phyloP scores from a whole-genome alignment of 2,329 filamentous ascomycete genomes.

The Xylariaceae sp. region DNA sequence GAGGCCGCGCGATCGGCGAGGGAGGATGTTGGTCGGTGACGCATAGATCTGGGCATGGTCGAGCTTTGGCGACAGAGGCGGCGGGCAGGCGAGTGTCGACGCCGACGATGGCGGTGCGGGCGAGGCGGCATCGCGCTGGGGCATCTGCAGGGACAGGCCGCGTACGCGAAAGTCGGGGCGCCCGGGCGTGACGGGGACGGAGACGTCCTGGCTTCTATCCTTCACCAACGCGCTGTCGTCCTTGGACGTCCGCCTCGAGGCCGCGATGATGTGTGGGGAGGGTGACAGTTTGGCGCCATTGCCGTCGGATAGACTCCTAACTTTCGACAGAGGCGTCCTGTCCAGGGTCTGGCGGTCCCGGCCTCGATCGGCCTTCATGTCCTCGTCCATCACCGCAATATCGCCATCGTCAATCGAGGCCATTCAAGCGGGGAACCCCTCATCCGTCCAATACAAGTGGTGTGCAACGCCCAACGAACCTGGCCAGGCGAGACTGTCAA shows the following conservation, averaged over 20 bases:
- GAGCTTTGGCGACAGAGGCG: constrained; percentile 75
- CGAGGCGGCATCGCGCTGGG: constrained; percentile 40
- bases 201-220: constrained; percentile 20
- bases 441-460: too few species aligned
- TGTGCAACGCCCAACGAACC: too few species aligned
- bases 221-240: constrained; percentile 54
- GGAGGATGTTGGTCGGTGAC: constrained; percentile 80
- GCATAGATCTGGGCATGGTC: constrained; percentile 80
- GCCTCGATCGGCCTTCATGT: constrained; percentile 9
- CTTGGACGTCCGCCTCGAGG: constrained; percentile 51
- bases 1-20: constrained; percentile 78
- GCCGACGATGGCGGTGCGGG: constrained; percentile 21
- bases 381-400: constrained; percentile 22
- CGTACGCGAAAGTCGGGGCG: constrained; percentile 55
- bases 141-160: constrained; percentile 65
- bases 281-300: constrained; percentile 50
- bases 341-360: constrained; percentile 13
- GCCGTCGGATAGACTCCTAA: constrained; percentile 59
- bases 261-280: constrained; percentile 49
- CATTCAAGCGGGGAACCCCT: constrained; percentile 13
- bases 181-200: constrained; percentile 62
- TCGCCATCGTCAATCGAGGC: constrained; percentile 16
- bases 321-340: constrained; percentile 39
- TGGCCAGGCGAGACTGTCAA: too few species aligned
- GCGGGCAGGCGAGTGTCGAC: constrained; percentile 43